A percentile compares a stretch with the other conserved stretches of the same genome.
Evolutionary conservation across 768 basidiomycete species (phyloP).

Genomic region (Psilocybe azurescens): DNA sequence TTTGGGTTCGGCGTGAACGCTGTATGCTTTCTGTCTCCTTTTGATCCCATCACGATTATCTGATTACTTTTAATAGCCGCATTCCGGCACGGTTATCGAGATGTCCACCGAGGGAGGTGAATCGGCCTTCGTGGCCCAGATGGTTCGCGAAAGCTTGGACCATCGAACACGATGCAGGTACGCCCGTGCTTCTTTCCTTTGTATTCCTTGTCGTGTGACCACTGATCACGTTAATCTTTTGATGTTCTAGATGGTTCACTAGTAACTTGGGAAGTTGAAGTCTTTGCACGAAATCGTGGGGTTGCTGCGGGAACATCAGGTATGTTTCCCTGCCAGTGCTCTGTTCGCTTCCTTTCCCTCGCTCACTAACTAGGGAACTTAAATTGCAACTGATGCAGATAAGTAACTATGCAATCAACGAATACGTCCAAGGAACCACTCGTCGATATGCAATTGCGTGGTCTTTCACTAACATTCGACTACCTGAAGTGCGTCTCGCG

Average conservation of each 20-base stretch:
- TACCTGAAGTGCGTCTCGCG: background rate
- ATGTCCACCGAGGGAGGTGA: slow-evolving; percentile 12
- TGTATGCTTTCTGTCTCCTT: background rate
- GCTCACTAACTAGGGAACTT: background rate
- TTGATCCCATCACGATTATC: background rate
- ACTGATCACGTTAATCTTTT: background rate
- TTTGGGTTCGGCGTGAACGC: slow-evolving; percentile 11
- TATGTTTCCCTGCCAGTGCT: background rate
- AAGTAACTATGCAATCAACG: slow-evolving; percentile 12
- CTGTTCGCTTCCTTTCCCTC: background rate
- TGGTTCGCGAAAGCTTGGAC: slow-evolving; percentile 10
- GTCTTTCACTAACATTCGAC: slow-evolving; percentile 6
- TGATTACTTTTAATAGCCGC: background rate
- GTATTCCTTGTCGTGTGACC: background rate
- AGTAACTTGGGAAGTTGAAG: slow-evolving; percentile 8
- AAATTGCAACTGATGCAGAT: background rate
- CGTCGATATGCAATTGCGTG: slow-evolving; percentile 11
- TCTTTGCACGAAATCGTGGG: slow-evolving; percentile 10
- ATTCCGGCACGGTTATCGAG: slow-evolving; percentile 10
- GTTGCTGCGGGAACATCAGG: slow-evolving; percentile 4
- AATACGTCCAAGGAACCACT: slow-evolving; percentile 10
- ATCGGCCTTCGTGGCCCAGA: slow-evolving; percentile 8
- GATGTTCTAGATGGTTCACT: slow-evolving; percentile 7
- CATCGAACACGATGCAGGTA: slow-evolving; percentile 4
- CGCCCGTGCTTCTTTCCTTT: too few relatives aligned